Percentiles rank a stretch among this genome's conserved stretches.
phyloP scores from a whole-genome alignment of 192 early-diverging fungal species.

The Coemansia sp. region DNA sequence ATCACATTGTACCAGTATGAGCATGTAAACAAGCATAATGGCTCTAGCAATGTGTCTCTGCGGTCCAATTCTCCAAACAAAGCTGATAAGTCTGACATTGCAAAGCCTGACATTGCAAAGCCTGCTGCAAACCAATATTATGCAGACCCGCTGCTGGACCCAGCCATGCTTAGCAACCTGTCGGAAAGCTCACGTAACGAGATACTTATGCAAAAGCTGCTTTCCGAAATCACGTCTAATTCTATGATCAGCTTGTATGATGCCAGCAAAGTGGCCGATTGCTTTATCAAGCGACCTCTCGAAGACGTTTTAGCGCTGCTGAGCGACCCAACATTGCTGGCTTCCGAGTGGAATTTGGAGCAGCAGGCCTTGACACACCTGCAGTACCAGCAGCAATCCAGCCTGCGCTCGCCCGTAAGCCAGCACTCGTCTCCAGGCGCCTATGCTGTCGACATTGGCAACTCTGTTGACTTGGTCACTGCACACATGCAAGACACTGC shows the following conservation, averaged over 20 bases:
- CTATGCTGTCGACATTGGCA: slow-evolving; percentile 2
- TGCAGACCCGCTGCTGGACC: slow-evolving; percentile 35
- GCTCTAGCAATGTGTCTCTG: too few species aligned
- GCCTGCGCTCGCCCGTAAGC: slow-evolving; percentile 12
- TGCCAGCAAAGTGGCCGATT: slow-evolving; percentile 20
- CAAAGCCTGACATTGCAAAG: too few species aligned
- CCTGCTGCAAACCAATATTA: slow-evolving; percentile 17
- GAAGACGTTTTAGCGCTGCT: slow-evolving; percentile 49
- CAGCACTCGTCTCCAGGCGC: slow-evolving; percentile 11
- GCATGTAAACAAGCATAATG: slow-evolving; percentile 43
- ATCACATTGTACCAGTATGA: slow-evolving; percentile 55
- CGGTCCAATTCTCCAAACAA: too few species aligned
- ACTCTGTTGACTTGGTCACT: neutral
- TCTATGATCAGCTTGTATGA: slow-evolving; percentile 37
- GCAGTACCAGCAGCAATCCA: slow-evolving; percentile 5
- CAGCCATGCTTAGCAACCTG: slow-evolving; percentile 33
- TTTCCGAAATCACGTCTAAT: slow-evolving; percentile 34
- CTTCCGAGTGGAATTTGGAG: slow-evolving; percentile 46
- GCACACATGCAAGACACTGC: slow-evolving; percentile 1
- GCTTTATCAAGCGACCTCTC: slow-evolving; percentile 27
- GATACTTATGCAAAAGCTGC: slow-evolving; percentile 42
- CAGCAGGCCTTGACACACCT: slow-evolving; percentile 15
- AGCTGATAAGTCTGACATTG: too few species aligned
- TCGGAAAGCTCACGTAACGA: slow-evolving; percentile 39
- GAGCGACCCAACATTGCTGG: slow-evolving; percentile 35